Conservation (phyloP, 768 basidiomycete species). For the Trametes cinnabarina region DNA sequence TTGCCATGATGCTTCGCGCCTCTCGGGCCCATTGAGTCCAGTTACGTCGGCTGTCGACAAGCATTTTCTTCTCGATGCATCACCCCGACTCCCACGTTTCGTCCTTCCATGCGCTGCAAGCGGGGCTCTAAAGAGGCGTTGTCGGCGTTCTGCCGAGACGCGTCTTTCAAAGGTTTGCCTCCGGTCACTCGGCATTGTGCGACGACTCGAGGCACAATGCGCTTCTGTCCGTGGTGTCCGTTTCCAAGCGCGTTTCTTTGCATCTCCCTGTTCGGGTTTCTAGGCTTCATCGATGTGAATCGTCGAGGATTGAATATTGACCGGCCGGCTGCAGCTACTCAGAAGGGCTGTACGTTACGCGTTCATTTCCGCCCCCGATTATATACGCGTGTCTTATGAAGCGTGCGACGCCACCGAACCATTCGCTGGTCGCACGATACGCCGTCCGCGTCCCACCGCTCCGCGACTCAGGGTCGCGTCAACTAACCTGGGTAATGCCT, state of each 20-base stretch:
- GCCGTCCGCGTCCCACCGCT: neutral
- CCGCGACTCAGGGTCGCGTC: neutral
- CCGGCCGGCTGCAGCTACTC: neutral
- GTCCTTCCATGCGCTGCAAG: neutral
- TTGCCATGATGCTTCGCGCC: neutral
- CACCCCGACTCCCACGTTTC: neutral
- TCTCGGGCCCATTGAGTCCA: neutral
- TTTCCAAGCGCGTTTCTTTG: too few species aligned
- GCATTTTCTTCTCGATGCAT: neutral
- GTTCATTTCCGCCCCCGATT: constrained; percentile 1
- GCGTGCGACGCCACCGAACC: neutral
- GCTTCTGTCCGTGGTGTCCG: neutral
- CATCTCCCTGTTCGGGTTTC: neutral
- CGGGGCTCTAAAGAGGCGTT: neutral
- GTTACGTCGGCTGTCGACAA: neutral
- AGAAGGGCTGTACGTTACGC: neutral
- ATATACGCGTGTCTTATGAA: neutral
- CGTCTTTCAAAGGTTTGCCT: neutral
- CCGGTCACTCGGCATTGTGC: neutral
- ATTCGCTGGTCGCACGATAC: neutral
- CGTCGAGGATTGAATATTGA: constrained; percentile 2
- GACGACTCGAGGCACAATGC: neutral
- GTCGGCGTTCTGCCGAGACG: neutral
- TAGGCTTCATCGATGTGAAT: neutral
- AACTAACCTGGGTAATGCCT: neutral